These are phyloP conservation scores for Fomitopsis betulina DNA, from an alignment of 1,284 basidiomycete genomes.

Conservation along the genomic window DNA sequence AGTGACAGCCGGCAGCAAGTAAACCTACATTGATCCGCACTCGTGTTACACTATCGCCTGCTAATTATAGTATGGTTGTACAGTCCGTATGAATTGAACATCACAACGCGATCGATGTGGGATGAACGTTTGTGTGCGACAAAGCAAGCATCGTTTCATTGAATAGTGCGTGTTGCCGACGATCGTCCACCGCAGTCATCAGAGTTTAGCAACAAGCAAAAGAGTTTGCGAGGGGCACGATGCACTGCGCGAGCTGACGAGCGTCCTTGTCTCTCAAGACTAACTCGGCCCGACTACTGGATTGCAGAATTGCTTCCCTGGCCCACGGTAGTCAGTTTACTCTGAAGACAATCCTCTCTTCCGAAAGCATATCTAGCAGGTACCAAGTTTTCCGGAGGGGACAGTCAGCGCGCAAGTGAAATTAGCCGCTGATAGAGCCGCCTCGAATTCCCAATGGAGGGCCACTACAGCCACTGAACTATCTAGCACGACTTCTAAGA, in stretches of 20 bases:
- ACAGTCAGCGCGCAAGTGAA: conserved; percentile 40
- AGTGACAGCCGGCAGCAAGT: not conserved
- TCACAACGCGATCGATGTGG: too few species aligned
- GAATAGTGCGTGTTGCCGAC: not conserved
- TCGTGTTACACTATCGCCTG: too few species aligned
- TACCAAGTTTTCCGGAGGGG: conserved; percentile 84
- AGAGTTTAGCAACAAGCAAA: conserved; percentile 38
- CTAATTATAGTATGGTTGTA: too few species aligned
- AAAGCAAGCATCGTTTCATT: too few species aligned
- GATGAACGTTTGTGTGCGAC: too few species aligned
- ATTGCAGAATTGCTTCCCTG: conserved; percentile 89
- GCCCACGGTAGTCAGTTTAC: conserved; percentile 76
- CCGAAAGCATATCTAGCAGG: conserved; percentile 82
- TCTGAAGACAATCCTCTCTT: conserved; percentile 73
- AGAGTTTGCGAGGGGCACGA: conserved; percentile 73
- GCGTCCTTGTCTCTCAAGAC: conserved; percentile 81
- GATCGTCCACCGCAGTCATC: not conserved
- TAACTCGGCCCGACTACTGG: conserved; percentile 78
- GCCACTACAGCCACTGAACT: conserved; percentile 75
- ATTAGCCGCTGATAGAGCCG: conserved; percentile 57
- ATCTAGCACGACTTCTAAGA: conserved; percentile 18
- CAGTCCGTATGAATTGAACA: too few species aligned
- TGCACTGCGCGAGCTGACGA: conserved; percentile 73
- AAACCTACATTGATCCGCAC: not conserved
- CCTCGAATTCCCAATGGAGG: conserved; percentile 73